Base-by-base conservation (phyloP, 2,329 filamentous ascomycete genomes). In the Davidsoniella eucalypti region DNA sequence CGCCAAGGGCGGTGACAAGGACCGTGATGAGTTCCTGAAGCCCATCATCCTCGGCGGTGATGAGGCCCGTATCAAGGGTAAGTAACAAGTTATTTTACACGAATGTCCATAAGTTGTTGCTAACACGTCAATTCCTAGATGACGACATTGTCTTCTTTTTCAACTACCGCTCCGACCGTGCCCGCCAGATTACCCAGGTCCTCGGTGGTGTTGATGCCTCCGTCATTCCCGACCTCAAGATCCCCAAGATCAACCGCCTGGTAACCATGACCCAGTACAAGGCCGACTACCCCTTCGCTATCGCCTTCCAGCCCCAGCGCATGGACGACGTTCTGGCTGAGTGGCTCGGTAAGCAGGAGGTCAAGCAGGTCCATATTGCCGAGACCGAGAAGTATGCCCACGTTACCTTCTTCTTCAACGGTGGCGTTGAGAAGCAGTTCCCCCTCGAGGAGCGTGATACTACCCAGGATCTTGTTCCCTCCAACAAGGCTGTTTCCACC, bases 391-490 rank as follows among this genome's bases (percentile, higher is more conserved):
- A 98, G 73, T 98, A 98, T 67, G 92, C 92, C 36, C 92, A 98
- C 70, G 92, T 98, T 56, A 96, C 92, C 52, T 96, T 96, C 77
- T 96, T 96, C 78, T 96, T 96, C 81, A 98, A 98, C 70, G 92
- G 92, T 52, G 92, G 92, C 62, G 85, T 94, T 49, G 92, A 98
- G 72, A 94, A 95, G 72, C 84, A 86, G 56, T 98, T 95, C 69
- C 80, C 84, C 49, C 82, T 87, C 44, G 92, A 98, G 70, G 80
- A 82, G 55, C 85, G 92, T 57, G 92, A 98, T 61, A 84, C 94
- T 72, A 68, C 66, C 25, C 77, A 81, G 64, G 78, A 82, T 63
- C 69, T 82, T 4, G 88, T 98, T 43, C 81, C 87, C 46, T 94
- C 87, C 45, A 94, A 94, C 66, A 90, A 83, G 73, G 69, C 69